Base-by-base conservation (phyloP, 2,329 filamentous ascomycete genomes). In the Calonectria pauciramosa region DNA sequence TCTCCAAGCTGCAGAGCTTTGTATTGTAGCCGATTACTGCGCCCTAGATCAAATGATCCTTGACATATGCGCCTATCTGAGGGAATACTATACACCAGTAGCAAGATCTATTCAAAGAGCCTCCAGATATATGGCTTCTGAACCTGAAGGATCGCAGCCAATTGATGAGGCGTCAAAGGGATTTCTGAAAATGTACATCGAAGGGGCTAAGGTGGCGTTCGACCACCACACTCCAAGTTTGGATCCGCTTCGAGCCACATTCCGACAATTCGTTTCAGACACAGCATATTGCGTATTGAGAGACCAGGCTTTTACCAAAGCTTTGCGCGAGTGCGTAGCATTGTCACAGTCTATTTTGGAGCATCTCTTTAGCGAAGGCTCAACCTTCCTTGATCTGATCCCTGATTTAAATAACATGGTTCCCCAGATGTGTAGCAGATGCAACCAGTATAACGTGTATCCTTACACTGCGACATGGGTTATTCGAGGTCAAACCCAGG, bases 241-340 rank as follows among this genome's bases (percentile, higher is more conserved):
- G 11, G 54, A 59, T 32, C 54, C 32, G 54, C 54, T 59, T n/a
- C 54, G 54, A 59, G 54, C 54, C 32, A 59, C 54, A 59, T 36
- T 59, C 20, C 54, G 54, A 14, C 54, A 36, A 26, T 59, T 59
- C 34, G 54, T 59, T 16, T 59, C 54, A 6, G 54, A 59, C 32
- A 59, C 54, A 1, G 54, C 54, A 26, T 59, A 59, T 16, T 59
- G 54, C 11, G 54, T 59, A 5, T 9, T 59, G 32, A 59, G 54
- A 9, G 54, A 59, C 54, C 20, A 36, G 32, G 32, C 30, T 4
- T 59, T 59, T 26, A 23, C 28, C 4, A 36, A 34, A 38, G 54
- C 30, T 9, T 59, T 59, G 54, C 54, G 54, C 3, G 54, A 59
- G 13, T 59, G 54, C 11, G 30, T 34, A 3, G 30, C 20, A n/a